Evolutionary conservation across 768 basidiomycete species (phyloP).

Genomic region (Suillus tomentosus): DNA sequence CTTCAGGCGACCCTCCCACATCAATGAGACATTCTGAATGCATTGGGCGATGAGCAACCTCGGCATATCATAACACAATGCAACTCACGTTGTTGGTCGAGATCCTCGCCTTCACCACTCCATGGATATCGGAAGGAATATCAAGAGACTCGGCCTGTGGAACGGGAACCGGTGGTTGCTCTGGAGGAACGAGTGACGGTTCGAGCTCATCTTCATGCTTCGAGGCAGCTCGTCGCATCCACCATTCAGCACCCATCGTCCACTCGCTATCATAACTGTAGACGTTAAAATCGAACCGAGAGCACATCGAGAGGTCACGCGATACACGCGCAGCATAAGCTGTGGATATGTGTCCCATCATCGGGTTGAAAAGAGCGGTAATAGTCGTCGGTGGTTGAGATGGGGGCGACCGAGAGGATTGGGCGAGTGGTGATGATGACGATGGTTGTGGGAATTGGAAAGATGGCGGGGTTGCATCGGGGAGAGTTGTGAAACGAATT

Average conservation of each 20-base stretch:
- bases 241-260: slow-evolving; percentile 96
- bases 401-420: slow-evolving; percentile 30
- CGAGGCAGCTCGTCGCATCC: slow-evolving; percentile 61
- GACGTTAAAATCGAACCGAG: slow-evolving; percentile 94
- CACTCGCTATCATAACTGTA: slow-evolving; percentile 97
- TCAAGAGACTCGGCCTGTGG: slow-evolving; percentile 9
- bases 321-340: slow-evolving; percentile 91
- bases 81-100: slow-evolving; percentile 83
- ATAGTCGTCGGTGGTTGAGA: slow-evolving; percentile 92
- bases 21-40: slow-evolving; percentile 77
- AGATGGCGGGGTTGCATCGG: slow-evolving; percentile 72
- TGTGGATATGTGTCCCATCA: slow-evolving; percentile 90
- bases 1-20: slow-evolving; percentile 92
- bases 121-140: slow-evolving; percentile 49
- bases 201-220: slow-evolving; percentile 16
- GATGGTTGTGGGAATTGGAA: slow-evolving; percentile 49
- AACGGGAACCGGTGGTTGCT: slow-evolving; percentile 14
- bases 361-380: slow-evolving; percentile 93
- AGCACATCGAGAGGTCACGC: slow-evolving; percentile 80
- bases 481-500: slow-evolving; percentile 90
- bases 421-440: slow-evolving; percentile 40
- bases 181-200: not conserved
- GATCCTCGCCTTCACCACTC: slow-evolving; percentile 87
- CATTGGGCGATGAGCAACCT: slow-evolving; percentile 11
- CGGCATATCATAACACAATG: not conserved